phyloP scores from a whole-genome alignment of 257 asterid genomes.

The Solanum microdontum region DNA sequence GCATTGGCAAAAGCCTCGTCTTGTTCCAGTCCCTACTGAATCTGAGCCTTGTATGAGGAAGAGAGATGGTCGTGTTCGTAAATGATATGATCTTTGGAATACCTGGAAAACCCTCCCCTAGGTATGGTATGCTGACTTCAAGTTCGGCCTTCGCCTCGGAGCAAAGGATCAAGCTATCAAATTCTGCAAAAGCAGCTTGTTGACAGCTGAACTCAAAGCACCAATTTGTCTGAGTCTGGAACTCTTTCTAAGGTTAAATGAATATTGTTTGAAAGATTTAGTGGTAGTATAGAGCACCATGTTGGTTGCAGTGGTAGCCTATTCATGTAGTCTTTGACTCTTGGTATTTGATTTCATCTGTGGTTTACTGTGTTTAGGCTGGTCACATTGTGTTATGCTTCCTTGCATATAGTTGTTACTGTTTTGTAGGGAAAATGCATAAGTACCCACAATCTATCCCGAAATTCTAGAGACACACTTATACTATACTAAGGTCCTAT shows the following conservation, averaged over 20 bases:
- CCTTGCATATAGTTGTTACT: too few species aligned
- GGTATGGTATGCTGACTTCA: background rate
- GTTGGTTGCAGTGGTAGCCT: too few species aligned
- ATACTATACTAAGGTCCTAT: too few species aligned
- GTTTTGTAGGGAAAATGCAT: too few species aligned
- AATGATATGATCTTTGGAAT: conserved; percentile 90
- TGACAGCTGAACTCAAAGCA: background rate
- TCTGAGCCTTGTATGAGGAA: conserved; percentile 82
- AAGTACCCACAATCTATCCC: too few species aligned
- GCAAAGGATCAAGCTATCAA: background rate
- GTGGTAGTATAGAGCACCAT: too few species aligned
- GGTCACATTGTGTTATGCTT: too few species aligned
- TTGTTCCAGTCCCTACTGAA: conserved; percentile 87
- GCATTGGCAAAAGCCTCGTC: conserved; percentile 97
- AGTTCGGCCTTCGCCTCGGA: too few species aligned
- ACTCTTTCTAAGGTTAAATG: background rate
- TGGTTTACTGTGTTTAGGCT: too few species aligned
- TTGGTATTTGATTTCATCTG: too few species aligned
- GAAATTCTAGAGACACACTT: too few species aligned
- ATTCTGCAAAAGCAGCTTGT: background rate
- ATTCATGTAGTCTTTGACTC: too few species aligned
- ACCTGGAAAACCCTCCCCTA: conserved; percentile 30
- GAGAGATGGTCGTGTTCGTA: conserved; percentile 75
- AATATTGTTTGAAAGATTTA: background rate
- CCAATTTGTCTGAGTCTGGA: background rate